Conservation (phyloP, 1,284 basidiomycete genomes). For the Ceratobasidium theobromae region DNA sequence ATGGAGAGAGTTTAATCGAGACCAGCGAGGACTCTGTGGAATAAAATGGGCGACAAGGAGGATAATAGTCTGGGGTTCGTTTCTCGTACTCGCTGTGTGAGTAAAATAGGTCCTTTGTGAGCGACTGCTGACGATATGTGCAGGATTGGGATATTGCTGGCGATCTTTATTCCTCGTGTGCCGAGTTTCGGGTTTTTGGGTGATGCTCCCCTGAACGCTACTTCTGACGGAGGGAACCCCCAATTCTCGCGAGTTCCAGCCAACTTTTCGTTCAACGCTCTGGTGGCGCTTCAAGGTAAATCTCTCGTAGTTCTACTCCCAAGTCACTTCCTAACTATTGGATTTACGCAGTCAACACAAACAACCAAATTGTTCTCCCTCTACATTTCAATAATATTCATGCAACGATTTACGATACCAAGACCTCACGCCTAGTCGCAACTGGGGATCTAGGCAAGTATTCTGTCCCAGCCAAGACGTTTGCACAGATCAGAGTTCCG, state of each 20-base stretch:
- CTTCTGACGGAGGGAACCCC: conserved; percentile 53
- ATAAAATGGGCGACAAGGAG: conserved; percentile 66
- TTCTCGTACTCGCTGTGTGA: conserved; percentile 63
- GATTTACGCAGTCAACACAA: conserved; percentile 59
- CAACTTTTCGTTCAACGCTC: conserved; percentile 82
- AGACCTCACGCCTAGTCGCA: conserved; percentile 62
- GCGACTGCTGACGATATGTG: background rate
- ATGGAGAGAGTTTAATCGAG: conserved; percentile 71
- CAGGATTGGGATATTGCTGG: conserved; percentile 69
- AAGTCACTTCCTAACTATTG: conserved; percentile 6
- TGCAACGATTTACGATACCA: conserved; percentile 65
- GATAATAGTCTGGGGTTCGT: conserved; percentile 65
- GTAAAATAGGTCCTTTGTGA: conserved; percentile 43
- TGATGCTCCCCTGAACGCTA: conserved; percentile 57
- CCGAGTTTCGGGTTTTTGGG: conserved; percentile 67
- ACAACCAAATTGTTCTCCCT: conserved; percentile 65
- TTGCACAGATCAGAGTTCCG: conserved; percentile 65
- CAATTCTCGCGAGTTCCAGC: conserved; percentile 71
- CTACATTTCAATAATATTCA: conserved; percentile 66
- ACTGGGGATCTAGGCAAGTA: conserved; percentile 56
- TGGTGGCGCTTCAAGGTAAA: conserved; percentile 61
- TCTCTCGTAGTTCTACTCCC: background rate
- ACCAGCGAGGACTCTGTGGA: conserved; percentile 73
- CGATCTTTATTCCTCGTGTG: conserved; percentile 76
- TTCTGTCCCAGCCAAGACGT: conserved; percentile 63